These are phyloP conservation scores for Setaria italica DNA, from an alignment of 202 grass and related monocot genomes.

Conservation along the genomic window DNA sequence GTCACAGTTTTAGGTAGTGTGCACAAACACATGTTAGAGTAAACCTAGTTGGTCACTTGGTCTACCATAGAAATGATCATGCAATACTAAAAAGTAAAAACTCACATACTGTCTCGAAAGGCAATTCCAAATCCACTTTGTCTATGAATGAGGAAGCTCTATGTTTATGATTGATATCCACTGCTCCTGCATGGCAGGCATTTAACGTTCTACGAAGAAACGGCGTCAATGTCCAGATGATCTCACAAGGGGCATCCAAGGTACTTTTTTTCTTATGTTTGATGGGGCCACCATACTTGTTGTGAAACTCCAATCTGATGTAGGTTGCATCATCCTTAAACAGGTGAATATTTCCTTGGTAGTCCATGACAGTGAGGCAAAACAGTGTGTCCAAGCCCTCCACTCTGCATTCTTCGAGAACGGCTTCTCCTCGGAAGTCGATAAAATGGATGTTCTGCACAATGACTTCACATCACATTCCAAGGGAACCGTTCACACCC, in stretches of 20 bases:
- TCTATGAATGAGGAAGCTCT: not conserved
- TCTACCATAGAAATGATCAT: not conserved
- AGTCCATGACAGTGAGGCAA: conserved; percentile 83
- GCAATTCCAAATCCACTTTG: no score
- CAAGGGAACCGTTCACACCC: conserved; percentile 11
- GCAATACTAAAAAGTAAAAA: not conserved
- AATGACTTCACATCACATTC: conserved; percentile 24
- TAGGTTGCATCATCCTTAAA: not conserved
- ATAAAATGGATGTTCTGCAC: conserved; percentile 34
- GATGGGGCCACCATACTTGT: not conserved
- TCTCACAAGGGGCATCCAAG: conserved; percentile 99
- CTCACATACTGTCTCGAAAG: not conserved
- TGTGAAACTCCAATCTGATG: not conserved
- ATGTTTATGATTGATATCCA: not conserved
- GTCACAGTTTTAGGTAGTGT: conserved; percentile 3
- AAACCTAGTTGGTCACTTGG: not conserved
- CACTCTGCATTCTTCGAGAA: conserved; percentile 92
- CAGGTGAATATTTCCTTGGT: conserved; percentile 98
- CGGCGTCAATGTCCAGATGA: conserved; percentile 97
- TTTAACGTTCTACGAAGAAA: conserved; percentile 85
- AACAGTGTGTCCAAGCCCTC: conserved; percentile 81
- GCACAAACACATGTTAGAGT: conserved; percentile 3
- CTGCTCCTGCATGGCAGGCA: conserved; percentile 59
- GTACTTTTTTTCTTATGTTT: conserved; percentile 46
- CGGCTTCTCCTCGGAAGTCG: conserved; percentile 65